A percentile compares a stretch with the other conserved stretches of the same genome.
phyloP scores from a whole-genome alignment of 306 rosid species.

The Trifolium subterraneum region DNA sequence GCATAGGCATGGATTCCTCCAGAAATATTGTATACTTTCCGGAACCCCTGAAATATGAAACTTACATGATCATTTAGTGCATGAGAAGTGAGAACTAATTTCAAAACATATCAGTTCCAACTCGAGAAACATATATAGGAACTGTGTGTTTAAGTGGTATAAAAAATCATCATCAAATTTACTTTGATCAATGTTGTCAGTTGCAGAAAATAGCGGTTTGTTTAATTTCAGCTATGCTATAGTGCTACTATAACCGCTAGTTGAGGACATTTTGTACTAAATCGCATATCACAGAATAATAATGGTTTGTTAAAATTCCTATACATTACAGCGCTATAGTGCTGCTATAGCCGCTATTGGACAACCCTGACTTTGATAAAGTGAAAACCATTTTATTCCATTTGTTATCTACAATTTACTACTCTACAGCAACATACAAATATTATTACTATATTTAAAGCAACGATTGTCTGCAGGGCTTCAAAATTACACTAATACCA shows the following conservation, averaged over 20 bases:
- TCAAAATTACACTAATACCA: background rate
- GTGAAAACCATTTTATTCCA: conserved; percentile 22
- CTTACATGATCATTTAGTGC: background rate
- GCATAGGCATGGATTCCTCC: conserved; percentile 96
- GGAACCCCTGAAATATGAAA: conserved; percentile 71
- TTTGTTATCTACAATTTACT: background rate
- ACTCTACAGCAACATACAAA: conserved; percentile 8
- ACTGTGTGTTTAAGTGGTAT: background rate
- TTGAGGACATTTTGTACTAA: background rate
- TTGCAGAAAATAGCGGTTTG: background rate
- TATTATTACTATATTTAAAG: background rate
- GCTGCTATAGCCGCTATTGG: background rate
- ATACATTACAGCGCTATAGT: background rate
- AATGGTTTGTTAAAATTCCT: background rate
- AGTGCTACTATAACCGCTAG: background rate
- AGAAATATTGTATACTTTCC: conserved; percentile 72
- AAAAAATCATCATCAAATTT: background rate
- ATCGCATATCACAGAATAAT: background rate
- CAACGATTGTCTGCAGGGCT: background rate
- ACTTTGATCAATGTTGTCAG: background rate
- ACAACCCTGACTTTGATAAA: background rate
- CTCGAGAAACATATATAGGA: background rate
- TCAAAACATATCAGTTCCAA: background rate
- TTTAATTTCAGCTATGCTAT: no score
- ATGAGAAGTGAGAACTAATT: background rate